Percentiles rank a stretch among this genome's conserved stretches.
These are phyloP conservation scores for Leptographium flavum DNA, from an alignment of 2,329 filamentous ascomycete genomes.

Conservation along the genomic window DNA sequence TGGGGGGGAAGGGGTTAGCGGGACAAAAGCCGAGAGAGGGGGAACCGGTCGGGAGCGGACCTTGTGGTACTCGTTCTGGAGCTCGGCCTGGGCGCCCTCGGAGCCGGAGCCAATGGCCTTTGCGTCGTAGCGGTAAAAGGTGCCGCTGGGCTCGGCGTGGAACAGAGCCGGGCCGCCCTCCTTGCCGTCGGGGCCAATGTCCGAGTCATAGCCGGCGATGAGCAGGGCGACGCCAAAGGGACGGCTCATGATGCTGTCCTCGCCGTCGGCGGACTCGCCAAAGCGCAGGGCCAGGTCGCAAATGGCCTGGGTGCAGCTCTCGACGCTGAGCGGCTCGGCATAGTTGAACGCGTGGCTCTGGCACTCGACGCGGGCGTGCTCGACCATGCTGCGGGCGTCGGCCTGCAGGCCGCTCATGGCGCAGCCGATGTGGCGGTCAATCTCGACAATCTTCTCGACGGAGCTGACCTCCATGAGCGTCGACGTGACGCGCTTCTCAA, in stretches of 20 bases:
- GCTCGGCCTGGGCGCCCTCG: constrained; percentile 91
- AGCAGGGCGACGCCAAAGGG: constrained; percentile 93
- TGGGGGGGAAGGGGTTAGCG: constrained; percentile 15
- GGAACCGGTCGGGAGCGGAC: constrained; percentile 19
- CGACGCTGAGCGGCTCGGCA: constrained; percentile 84
- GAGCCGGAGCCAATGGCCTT: constrained; percentile 97
- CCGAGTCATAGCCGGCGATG: constrained; percentile 77
- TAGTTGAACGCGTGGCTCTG: constrained; percentile 98
- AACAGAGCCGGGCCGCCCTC: constrained; percentile 95
- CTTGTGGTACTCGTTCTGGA: constrained; percentile 98
- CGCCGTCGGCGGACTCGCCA: constrained; percentile 90
- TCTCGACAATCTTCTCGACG: constrained; percentile 99
- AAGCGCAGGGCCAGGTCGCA: constrained; percentile 94
- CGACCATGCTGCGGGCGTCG: constrained; percentile 92
- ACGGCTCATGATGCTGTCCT: constrained; percentile 96
- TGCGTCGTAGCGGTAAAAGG: constrained; percentile 97
- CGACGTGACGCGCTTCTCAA: constrained; percentile 97
- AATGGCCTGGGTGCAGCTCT: constrained; percentile 97
- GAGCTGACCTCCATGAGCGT: constrained; percentile 94
- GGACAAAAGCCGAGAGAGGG: not conserved
- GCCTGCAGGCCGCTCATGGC: constrained; percentile 98
- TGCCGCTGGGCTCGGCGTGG: constrained; percentile 94
- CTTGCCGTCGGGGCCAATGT: constrained; percentile 11
- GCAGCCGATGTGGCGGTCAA: constrained; percentile 96
- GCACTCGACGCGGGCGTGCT: constrained; percentile 94